Conservation (phyloP, 768 basidiomycete species). For the Serendipita vermifera region DNA sequence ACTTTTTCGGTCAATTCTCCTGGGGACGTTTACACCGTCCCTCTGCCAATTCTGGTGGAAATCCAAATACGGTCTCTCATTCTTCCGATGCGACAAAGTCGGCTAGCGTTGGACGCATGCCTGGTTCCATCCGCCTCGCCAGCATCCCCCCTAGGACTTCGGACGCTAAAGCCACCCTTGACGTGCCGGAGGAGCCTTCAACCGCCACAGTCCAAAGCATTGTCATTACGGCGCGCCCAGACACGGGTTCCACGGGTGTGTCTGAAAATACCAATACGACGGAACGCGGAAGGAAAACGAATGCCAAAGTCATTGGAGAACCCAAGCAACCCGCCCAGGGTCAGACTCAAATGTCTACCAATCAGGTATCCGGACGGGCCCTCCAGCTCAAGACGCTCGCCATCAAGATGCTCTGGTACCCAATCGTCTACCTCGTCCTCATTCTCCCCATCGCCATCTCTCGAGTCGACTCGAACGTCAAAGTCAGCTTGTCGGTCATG, state of each 20-base stretch:
- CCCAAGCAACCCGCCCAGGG: background rate
- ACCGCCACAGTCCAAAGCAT: background rate
- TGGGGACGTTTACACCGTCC: background rate
- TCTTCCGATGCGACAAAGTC: background rate
- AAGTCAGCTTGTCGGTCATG: background rate
- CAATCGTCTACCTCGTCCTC: slow-evolving; percentile 9
- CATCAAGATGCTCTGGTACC: slow-evolving; percentile 12
- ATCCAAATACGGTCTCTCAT: background rate
- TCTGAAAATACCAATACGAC: background rate
- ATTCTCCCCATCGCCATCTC: slow-evolving; percentile 11
- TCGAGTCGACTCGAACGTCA: slow-evolving; percentile 4
- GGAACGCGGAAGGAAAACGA: slow-evolving; percentile 4
- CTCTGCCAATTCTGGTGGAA: background rate
- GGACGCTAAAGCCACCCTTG: background rate
- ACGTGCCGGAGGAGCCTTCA: background rate
- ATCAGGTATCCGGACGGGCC: background rate
- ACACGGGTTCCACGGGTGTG: background rate
- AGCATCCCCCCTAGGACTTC: background rate
- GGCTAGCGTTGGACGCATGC: background rate
- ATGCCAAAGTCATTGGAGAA: background rate
- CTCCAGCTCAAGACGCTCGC: background rate
- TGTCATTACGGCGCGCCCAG: background rate
- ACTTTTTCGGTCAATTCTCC: slow-evolving; percentile 2
- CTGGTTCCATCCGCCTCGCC: background rate
- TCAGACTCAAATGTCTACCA: background rate